A percentile compares a stretch with the other conserved stretches of the same genome.
Evolutionary conservation across 768 basidiomycete genomes (phyloP).

Genomic region (Rhodotorula kratochvilovae): DNA sequence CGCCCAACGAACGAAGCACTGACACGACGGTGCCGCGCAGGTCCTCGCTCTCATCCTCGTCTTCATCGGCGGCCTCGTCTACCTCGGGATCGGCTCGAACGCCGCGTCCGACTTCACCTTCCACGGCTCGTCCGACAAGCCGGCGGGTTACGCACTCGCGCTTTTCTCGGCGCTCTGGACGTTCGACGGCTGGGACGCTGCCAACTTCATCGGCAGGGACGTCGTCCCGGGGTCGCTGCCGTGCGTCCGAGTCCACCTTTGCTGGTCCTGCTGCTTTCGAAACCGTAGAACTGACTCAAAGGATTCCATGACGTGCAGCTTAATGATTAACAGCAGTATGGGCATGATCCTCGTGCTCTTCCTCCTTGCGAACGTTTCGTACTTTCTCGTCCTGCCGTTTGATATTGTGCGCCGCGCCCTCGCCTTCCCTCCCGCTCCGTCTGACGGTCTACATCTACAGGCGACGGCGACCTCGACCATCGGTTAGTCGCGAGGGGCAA

Average conservation of each 20-base stretch:
- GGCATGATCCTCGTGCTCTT: slow-evolving; percentile 55
- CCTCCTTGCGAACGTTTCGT: slow-evolving; percentile 75
- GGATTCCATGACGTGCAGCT: background rate
- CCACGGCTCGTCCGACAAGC: slow-evolving; percentile 65
- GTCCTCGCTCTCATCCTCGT: slow-evolving; percentile 54
- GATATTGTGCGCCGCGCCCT: slow-evolving; percentile 39
- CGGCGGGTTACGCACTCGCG: slow-evolving; percentile 83
- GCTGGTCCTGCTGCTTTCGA: no score
- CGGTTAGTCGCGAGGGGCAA: background rate
- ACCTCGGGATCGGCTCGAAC: slow-evolving; percentile 62
- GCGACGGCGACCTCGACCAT: slow-evolving; percentile 27
- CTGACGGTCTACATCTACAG: background rate
- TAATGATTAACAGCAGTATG: slow-evolving; percentile 33
- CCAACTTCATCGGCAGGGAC: slow-evolving; percentile 35
- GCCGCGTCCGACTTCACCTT: slow-evolving; percentile 71
- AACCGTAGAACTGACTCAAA: no score
- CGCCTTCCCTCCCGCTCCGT: no score
- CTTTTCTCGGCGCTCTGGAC: slow-evolving; percentile 90
- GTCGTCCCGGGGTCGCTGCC: slow-evolving; percentile 19
- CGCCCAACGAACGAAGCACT: no score
- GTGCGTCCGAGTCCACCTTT: background rate
- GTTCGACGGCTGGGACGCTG: slow-evolving; percentile 90
- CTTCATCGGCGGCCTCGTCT: slow-evolving; percentile 70
- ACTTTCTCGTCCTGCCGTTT: slow-evolving; percentile 78
- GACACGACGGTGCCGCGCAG: slow-evolving; percentile 19